phyloP scores from a whole-genome alignment of 306 rosid species.

The Lagenaria siceraria region DNA sequence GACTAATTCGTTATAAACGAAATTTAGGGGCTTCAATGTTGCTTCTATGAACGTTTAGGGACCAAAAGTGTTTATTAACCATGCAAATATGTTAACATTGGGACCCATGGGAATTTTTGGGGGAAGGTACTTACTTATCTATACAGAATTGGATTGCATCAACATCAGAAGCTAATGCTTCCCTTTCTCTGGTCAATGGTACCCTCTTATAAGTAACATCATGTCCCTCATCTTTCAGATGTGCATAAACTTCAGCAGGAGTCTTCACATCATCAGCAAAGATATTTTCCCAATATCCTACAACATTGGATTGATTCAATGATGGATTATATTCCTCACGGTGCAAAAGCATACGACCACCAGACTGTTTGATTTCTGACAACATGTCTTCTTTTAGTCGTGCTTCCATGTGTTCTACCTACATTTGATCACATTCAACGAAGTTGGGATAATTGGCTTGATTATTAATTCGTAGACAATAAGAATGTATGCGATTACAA shows the following conservation, averaged over 20 bases:
- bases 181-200: conserved; percentile 75
- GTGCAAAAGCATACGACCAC: conserved; percentile 74
- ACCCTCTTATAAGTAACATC: conserved; percentile 52
- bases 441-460: conserved; percentile 6
- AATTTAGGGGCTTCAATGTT: neutral
- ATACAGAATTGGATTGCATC: conserved; percentile 70
- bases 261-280: conserved; percentile 66
- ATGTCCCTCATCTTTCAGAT: conserved; percentile 50
- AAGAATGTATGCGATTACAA: conserved; percentile 16
- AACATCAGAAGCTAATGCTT: conserved; percentile 63
- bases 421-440: conserved; percentile 22
- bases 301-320: conserved; percentile 47
- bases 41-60: neutral
- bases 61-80: neutral
- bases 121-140: conserved; percentile 47
- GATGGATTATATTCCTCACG: conserved; percentile 72
- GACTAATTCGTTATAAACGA: neutral
- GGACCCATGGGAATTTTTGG: neutral
- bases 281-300: conserved; percentile 81
- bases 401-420: conserved; percentile 90
- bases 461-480: conserved; percentile 12
- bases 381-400: conserved; percentile 73
- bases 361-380: conserved; percentile 58
- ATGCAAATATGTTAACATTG: neutral
- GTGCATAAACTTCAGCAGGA: conserved; percentile 68